phyloP scores from a whole-genome alignment of 148 eudicot species.

The Rhododendron kiyosumense region DNA sequence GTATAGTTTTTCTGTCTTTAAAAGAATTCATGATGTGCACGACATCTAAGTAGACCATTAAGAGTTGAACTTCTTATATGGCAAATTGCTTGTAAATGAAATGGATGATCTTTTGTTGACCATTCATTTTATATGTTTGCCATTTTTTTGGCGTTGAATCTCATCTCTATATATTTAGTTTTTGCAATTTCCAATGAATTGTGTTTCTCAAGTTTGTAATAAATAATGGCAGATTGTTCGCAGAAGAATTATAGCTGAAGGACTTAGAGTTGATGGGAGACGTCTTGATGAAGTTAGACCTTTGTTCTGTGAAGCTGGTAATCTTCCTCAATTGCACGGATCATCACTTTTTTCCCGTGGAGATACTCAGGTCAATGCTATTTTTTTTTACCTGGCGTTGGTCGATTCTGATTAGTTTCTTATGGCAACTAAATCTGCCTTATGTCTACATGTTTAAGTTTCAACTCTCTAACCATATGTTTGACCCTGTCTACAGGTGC shows the following conservation, averaged over 20 bases:
- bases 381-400: neutral
- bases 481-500: slow-evolving; percentile 49
- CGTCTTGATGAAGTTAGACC: slow-evolving; percentile 92
- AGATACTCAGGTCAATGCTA: slow-evolving; percentile 73
- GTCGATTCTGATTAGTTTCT: neutral
- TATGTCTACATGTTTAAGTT: neutral
- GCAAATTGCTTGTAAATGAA: neutral
- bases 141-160: neutral
- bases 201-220: neutral
- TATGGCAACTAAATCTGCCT: neutral
- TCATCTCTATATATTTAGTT: neutral
- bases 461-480: neutral
- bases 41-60: neutral
- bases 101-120: neutral
- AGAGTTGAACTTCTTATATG: neutral
- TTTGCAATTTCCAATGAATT: neutral
- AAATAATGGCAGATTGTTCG: slow-evolving; percentile 63
- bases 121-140: neutral
- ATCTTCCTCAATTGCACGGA: slow-evolving; percentile 76
- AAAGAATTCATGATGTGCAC: neutral
- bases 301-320: slow-evolving; percentile 81
- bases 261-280: slow-evolving; percentile 87
- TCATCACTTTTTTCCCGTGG: slow-evolving; percentile 90
- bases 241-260: slow-evolving; percentile 73
- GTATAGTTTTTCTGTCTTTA: neutral